Conservation (phyloP, 2,329 filamentous ascomycete genomes). For the Colletotrichum sp. region DNA sequence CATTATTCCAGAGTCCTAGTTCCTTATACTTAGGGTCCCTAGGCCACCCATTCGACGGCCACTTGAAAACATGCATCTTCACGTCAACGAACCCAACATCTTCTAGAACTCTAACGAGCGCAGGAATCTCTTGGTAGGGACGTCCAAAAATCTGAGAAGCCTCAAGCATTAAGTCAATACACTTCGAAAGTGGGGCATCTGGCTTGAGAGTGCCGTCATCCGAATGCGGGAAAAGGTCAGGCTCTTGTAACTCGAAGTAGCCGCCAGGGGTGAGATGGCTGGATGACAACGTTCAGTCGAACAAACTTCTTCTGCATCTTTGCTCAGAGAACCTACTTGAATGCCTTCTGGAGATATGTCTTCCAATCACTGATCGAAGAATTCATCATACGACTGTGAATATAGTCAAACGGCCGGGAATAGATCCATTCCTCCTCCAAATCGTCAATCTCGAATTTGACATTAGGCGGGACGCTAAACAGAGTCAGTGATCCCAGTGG, state of each 20-base stretch:
- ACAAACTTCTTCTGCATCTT: too few species aligned
- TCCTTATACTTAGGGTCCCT: conserved; percentile 31
- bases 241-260: conserved; percentile 46
- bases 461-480: conserved; percentile 40
- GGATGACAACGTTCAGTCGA: too few species aligned
- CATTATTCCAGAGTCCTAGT: conserved; percentile 28
- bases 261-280: conserved; percentile 56
- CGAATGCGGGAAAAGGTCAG: conserved; percentile 38
- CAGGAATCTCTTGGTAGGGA: conserved; percentile 21
- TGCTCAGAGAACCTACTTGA: too few species aligned
- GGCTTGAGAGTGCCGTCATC: conserved; percentile 43
- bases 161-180: conserved; percentile 13
- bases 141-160: too few species aligned
- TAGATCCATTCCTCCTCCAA: conserved; percentile 27
- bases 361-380: conserved; percentile 60
- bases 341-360: conserved; percentile 30
- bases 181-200: conserved; percentile 28
- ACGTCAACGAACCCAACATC: conserved; percentile 36
- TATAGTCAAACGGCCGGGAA: conserved; percentile 58
- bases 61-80: conserved; percentile 29
- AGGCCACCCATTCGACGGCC: conserved; percentile 35
- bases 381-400: conserved; percentile 60
- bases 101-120: conserved; percentile 25
- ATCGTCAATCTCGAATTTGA: conserved; percentile 44
- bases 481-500: too few species aligned